phyloP scores from a whole-genome alignment of 2,329 filamentous ascomycete species.

The Neospermospora avenae region DNA sequence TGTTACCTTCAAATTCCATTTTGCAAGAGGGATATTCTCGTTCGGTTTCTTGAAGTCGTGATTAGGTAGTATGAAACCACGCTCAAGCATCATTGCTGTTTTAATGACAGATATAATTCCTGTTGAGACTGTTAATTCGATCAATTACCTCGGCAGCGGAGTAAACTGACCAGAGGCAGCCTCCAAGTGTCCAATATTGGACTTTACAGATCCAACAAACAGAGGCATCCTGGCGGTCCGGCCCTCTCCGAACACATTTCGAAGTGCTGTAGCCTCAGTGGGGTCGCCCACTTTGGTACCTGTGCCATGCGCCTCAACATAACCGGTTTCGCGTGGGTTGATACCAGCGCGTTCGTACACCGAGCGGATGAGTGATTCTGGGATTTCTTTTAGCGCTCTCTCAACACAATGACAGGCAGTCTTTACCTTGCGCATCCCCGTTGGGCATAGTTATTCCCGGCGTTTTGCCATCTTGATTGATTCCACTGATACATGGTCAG shows the following conservation, averaged over 20 bases:
- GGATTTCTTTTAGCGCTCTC: slow-evolving; percentile 4
- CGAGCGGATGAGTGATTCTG: slow-evolving; percentile 29
- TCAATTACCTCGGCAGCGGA: background rate
- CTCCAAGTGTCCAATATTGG: slow-evolving; percentile 37
- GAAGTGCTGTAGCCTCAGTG: slow-evolving; percentile 29
- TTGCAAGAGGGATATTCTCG: slow-evolving; percentile 36
- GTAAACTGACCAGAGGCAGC: slow-evolving; percentile 27
- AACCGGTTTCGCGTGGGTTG: slow-evolving; percentile 22
- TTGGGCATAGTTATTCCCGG: slow-evolving; percentile 45
- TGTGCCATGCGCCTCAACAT: slow-evolving; percentile 31
- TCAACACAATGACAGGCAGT: background rate
- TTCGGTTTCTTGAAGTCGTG: slow-evolving; percentile 39
- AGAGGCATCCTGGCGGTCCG: slow-evolving; percentile 26
- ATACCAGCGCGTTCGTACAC: slow-evolving; percentile 21
- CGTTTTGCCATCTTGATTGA: slow-evolving; percentile 46
- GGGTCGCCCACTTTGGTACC: slow-evolving; percentile 31
- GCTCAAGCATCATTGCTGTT: slow-evolving; percentile 31
- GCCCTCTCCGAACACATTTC: slow-evolving; percentile 29
- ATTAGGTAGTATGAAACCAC: slow-evolving; percentile 31
- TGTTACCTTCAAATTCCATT: slow-evolving; percentile 39
- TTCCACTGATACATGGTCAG: slow-evolving; percentile 30
- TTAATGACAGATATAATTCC: slow-evolving; percentile 32
- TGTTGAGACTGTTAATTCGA: slow-evolving; percentile 5
- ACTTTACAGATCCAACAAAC: slow-evolving; percentile 32
- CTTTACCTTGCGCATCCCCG: slow-evolving; percentile 40